phyloP scores from a whole-genome alignment of 2,329 filamentous ascomycete species.

The Talaromyces sp. region DNA sequence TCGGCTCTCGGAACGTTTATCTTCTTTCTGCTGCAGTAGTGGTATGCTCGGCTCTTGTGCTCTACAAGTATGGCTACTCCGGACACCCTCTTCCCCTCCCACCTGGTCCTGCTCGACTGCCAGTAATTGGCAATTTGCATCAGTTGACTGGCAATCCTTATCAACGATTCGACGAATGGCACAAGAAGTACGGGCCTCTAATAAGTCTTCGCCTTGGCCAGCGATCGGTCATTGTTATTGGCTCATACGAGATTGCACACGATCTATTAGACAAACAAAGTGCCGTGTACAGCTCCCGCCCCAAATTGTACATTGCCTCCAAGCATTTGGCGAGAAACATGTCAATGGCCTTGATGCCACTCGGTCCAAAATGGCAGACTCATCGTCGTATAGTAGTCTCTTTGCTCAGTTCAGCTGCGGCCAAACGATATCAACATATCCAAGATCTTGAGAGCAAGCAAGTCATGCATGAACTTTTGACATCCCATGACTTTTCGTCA shows the following conservation, averaged over 20 bases:
- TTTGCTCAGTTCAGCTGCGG: conserved; percentile 44
- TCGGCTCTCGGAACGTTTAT: not conserved
- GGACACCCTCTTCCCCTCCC: conserved; percentile 11
- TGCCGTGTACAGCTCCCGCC: conserved; percentile 39
- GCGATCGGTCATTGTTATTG: conserved; percentile 2
- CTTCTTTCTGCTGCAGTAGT: not conserved
- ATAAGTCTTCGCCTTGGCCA: conserved; percentile 1
- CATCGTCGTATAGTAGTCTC: conserved; percentile 43
- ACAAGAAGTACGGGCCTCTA: conserved; percentile 28
- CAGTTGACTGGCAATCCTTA: conserved; percentile 21
- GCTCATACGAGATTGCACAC: conserved; percentile 28
- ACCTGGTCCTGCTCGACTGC: conserved; percentile 21
- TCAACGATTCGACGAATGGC: conserved; percentile 29
- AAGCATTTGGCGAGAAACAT: conserved; percentile 35
- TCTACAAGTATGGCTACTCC: not conserved
- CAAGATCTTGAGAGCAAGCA: conserved; percentile 50
- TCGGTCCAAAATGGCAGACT: conserved; percentile 47
- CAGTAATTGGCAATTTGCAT: conserved; percentile 24
- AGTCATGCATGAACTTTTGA: conserved; percentile 43
- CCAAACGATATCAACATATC: conserved; percentile 46
- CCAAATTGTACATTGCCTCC: conserved; percentile 25
- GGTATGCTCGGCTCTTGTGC: not conserved
- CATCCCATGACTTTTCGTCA: conserved; percentile 42
- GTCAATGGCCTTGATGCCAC: conserved; percentile 48
- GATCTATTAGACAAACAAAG: conserved; percentile 40